phyloP scores from a whole-genome alignment of 106 monocot genomes.

The Hemerocallis citrina region DNA sequence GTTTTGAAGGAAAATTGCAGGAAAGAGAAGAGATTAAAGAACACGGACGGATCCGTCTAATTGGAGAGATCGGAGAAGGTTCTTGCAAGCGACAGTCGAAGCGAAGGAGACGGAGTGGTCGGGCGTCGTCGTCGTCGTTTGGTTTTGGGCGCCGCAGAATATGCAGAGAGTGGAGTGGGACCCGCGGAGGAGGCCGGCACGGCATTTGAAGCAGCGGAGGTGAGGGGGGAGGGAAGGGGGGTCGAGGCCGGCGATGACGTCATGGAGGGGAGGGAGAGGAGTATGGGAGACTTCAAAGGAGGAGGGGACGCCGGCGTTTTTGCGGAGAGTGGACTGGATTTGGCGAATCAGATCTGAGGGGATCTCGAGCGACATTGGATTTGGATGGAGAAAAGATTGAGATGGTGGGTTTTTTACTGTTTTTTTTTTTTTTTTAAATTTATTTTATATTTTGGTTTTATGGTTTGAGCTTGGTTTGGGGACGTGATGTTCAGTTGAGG shows the following conservation, averaged over 20 bases:
- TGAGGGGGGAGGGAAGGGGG: constrained; percentile 11
- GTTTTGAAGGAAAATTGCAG: no score
- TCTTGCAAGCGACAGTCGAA: constrained; percentile 38
- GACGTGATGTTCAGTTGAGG: no score
- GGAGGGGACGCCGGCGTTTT: constrained; percentile 26
- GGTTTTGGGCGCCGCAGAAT: constrained; percentile 51
- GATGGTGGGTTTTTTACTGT: no score
- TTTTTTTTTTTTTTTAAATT: no score
- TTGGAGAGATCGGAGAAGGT: constrained; percentile 50
- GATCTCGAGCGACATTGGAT: constrained; percentile 37
- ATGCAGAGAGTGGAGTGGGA: constrained; percentile 46
- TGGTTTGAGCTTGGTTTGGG: no score
- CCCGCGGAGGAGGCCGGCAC: constrained; percentile 37
- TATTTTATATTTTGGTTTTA: no score
- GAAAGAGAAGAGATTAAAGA: no score
- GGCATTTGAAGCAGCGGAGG: constrained; percentile 42
- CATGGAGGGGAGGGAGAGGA: constrained; percentile 26
- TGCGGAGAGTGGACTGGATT: constrained; percentile 39
- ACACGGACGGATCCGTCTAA: constrained; percentile 79
- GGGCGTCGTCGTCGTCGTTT: constrained; percentile 16
- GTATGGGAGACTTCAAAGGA: constrained; percentile 15
- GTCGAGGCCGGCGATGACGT: constrained; percentile 33
- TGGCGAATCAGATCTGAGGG: constrained; percentile 44
- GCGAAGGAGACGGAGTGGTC: constrained; percentile 36
- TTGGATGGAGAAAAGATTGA: no score